These are phyloP conservation scores for Aechmea fasciata DNA, from an alignment of 176 grass and related monocot species.

Conservation along the genomic window DNA sequence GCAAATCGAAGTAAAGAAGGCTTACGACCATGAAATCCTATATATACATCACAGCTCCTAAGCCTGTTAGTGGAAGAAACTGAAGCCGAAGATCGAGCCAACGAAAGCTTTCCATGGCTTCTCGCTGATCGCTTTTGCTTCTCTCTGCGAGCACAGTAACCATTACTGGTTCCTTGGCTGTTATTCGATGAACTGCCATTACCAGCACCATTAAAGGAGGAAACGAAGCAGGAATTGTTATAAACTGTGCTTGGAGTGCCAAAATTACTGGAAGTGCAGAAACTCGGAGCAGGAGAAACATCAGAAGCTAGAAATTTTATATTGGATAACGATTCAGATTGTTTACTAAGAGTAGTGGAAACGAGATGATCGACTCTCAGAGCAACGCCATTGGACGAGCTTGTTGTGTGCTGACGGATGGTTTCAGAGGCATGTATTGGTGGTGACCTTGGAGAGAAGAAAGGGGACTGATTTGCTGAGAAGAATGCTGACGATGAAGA, in stretches of 20 bases:
- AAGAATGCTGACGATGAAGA: conserved; percentile 89
- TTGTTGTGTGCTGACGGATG: conserved; percentile 17
- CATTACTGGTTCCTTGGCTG: conserved; percentile 32
- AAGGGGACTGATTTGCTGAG: conserved; percentile 89
- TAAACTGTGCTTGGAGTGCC: conserved; percentile 52
- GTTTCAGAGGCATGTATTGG: conserved; percentile 29
- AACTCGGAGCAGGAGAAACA: conserved; percentile 50
- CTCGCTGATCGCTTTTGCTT: conserved; percentile 46
- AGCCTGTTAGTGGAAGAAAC: conserved; percentile 44
- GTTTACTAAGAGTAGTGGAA: conserved; percentile 20
- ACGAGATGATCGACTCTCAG: conserved; percentile 42
- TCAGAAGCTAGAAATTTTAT: conserved; percentile 29
- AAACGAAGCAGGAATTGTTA: conserved; percentile 47
- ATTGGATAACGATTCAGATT: conserved; percentile 21
- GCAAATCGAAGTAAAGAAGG: conserved; percentile 73
- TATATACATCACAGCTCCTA: conserved; percentile 75
- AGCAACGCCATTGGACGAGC: conserved; percentile 12
- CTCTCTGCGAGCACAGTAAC: conserved; percentile 25
- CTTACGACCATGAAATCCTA: conserved; percentile 91
- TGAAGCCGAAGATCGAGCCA: conserved; percentile 34
- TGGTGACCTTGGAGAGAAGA: conserved; percentile 70
- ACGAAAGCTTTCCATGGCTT: conserved; percentile 32
- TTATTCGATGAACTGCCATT: conserved; percentile 50
- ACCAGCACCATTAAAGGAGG: conserved; percentile 46
- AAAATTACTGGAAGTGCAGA: conserved; percentile 67